A percentile compares a stretch with the other conserved stretches of the same genome.
phyloP scores from a whole-genome alignment of 2,329 filamentous ascomycete genomes.

The Cryphonectria naterciae region DNA sequence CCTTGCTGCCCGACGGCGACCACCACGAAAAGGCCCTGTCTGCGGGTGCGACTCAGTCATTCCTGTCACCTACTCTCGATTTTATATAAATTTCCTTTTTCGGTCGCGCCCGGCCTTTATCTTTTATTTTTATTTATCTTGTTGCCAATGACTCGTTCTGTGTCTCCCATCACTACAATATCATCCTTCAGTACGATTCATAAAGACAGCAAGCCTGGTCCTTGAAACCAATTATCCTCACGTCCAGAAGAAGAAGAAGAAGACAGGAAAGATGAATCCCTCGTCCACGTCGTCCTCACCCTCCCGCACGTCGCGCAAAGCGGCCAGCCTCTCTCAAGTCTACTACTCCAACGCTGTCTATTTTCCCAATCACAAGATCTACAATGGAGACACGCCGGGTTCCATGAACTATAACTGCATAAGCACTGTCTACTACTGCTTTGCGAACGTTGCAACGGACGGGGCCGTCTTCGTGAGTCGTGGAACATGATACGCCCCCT shows the following conservation, averaged over 20 bases:
- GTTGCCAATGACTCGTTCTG: conserved; percentile 15
- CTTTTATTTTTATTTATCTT: conserved; percentile 6
- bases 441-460: conserved; percentile 73
- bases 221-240: background rate
- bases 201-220: background rate
- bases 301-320: conserved; percentile 50
- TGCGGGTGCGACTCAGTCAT: conserved; percentile 17
- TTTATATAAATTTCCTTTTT: conserved; percentile 23
- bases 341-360: conserved; percentile 78
- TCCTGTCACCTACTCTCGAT: background rate
- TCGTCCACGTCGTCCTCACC: conserved; percentile 41
- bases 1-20: conserved; percentile 25
- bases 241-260: background rate
- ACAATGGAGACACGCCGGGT: conserved; percentile 73
- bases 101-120: conserved; percentile 13
- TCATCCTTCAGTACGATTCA: background rate
- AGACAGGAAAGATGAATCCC: background rate
- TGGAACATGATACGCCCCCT: conserved; percentile 9
- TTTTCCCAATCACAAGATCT: conserved; percentile 80
- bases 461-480: conserved; percentile 73
- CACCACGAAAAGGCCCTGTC: background rate
- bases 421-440: conserved; percentile 83
- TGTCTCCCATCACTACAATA: background rate
- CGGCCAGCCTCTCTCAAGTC: conserved; percentile 51
- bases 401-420: conserved; percentile 76